Evolutionary conservation across 768 basidiomycete genomes (phyloP).

Genomic region (Trametes cubensis): DNA sequence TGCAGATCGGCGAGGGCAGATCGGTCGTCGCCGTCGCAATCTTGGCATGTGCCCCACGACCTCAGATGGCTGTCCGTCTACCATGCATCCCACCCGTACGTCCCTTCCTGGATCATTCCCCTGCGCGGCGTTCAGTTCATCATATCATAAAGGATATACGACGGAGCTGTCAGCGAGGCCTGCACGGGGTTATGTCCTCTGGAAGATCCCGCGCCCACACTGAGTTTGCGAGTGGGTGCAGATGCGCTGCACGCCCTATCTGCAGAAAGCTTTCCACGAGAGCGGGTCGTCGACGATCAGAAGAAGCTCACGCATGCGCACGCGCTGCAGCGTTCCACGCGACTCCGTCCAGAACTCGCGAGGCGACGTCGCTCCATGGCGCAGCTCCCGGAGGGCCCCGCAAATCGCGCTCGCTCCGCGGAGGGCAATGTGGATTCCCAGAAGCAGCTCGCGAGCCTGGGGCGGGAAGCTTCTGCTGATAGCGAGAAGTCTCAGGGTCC

Average conservation of each 20-base stretch:
- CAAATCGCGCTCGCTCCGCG: slow-evolving; percentile 12
- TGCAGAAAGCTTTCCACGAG: slow-evolving; percentile 2
- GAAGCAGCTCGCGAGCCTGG: slow-evolving; percentile 3
- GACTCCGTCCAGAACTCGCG: neutral
- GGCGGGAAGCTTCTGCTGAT: slow-evolving; percentile 18
- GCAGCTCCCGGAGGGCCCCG: neutral
- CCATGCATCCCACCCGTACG: slow-evolving; percentile 8
- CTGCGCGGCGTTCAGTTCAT: slow-evolving; percentile 1
- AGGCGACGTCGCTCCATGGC: neutral
- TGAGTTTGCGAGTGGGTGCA: neutral
- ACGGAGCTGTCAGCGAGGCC: slow-evolving; percentile 7
- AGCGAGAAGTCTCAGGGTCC: slow-evolving; percentile 17
- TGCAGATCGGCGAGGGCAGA: slow-evolving; percentile 19
- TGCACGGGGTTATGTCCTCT: no score
- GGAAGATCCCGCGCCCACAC: no score
- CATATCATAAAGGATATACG: slow-evolving; percentile 5
- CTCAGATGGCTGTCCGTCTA: neutral
- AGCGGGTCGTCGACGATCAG: slow-evolving; percentile 13
- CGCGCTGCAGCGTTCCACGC: neutral
- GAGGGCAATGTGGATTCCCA: slow-evolving; percentile 15
- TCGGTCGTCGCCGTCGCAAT: slow-evolving; percentile 19
- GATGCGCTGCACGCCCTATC: neutral
- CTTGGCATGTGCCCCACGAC: slow-evolving; percentile 6
- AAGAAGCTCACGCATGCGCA: slow-evolving; percentile 1
- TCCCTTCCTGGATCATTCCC: neutral